Conservation (phyloP, 306 rosid genomes). For the Prunus mongolica region DNA sequence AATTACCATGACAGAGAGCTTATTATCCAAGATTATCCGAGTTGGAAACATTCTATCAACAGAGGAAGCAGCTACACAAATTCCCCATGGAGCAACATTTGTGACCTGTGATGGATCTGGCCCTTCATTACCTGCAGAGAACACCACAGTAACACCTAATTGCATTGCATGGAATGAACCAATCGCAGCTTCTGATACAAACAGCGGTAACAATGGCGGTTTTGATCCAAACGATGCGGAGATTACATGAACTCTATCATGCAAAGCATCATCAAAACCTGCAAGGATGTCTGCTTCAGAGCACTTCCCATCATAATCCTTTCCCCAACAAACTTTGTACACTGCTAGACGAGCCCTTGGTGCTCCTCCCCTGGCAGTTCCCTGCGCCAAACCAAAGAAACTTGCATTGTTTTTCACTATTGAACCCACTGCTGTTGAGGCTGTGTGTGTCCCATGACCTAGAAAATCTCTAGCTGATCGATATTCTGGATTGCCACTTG, state of each 20-base stretch:
- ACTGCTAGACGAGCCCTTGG: slow-evolving; percentile 50
- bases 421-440: slow-evolving; percentile 55
- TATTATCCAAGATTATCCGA: slow-evolving; percentile 19
- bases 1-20: slow-evolving; percentile 25
- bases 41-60: slow-evolving; percentile 45
- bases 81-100: slow-evolving; percentile 54
- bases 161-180: slow-evolving; percentile 61
- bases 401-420: slow-evolving; percentile 23
- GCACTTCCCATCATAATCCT: slow-evolving; percentile 32
- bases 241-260: slow-evolving; percentile 50
- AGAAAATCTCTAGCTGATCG: slow-evolving; percentile 46
- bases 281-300: slow-evolving; percentile 49
- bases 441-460: slow-evolving; percentile 65
- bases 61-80: slow-evolving; percentile 57
- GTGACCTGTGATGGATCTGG: slow-evolving; percentile 41
- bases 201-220: slow-evolving; percentile 35
- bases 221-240: slow-evolving; percentile 42
- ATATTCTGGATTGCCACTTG: slow-evolving; percentile 37
- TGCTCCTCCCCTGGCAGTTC: slow-evolving; percentile 54
- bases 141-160: slow-evolving; percentile 45
- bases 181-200: slow-evolving; percentile 21
- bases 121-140: slow-evolving; percentile 50
- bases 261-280: slow-evolving; percentile 55
- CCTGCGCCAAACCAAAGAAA: slow-evolving; percentile 35
- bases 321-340: slow-evolving; percentile 54